Base-by-base conservation (phyloP, 2,329 filamentous ascomycete genomes). In the Apiospora koreana region DNA sequence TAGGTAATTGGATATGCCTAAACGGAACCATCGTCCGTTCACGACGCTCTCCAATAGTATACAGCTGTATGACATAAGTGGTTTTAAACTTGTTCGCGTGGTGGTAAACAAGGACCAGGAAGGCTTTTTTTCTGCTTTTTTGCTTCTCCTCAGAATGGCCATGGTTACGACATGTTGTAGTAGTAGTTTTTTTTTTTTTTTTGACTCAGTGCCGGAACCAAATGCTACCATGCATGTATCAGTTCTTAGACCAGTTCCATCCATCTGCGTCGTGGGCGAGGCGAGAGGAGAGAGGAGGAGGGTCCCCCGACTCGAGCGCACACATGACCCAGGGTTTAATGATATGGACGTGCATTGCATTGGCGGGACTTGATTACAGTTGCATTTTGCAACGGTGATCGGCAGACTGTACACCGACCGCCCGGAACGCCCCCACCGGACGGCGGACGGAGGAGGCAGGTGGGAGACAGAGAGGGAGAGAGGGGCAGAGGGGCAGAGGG, bases 401-500 rank as follows among this genome's bases (percentile, higher is more conserved):
- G 62, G 62, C 62, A 42, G 62, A 41, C 28, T 58, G 50, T 31
- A 58, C 50, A 35, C 50, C 50, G 50, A 58, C 50, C 50, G 50
- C 16, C 25, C 28, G 50, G 50, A 31, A 58, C 50, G 50, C 50
- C 50, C 50, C 50, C 50, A 58, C 50, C 50, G 50, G 50, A 58
- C 50, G 50, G 48, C 35, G 50, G 50, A 54, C 14, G 25, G 23
- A 25, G 14, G 23, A n/a, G 18, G 46, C 6, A 18, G 41, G 41
- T 7, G 41, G 2, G 10, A 42, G 41, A 42, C 5, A 42, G 41
- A 42, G 10, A 42, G 41, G 12, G 41, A 42, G 41, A 42, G 41
- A 42, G 41, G 12, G 10, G 12, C 35, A 38, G 35, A 38, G 35
- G 10, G 35, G n/a, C n/a, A 38, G 35, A 38, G 41, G 41, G 41